Base-by-base conservation (phyloP, 208 protist species). In the Trypanosoma boissoni region DNA sequence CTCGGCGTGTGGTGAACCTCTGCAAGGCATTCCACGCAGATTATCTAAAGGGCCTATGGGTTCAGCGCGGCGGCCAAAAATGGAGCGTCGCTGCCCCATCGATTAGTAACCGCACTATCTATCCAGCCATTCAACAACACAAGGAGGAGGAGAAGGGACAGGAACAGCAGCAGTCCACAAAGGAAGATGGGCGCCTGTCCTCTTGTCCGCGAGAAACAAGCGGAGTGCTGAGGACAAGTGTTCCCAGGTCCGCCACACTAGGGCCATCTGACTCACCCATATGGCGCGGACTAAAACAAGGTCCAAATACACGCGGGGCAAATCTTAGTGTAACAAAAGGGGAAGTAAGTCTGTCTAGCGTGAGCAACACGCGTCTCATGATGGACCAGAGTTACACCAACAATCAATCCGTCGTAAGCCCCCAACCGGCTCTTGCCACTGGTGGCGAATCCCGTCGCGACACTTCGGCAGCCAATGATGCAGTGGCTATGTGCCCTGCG, bases 21-120 rank as follows among this genome's bases (percentile, higher is more conserved):
- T 72, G 80, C 54, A 67, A 57, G 16, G 68, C 57, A 18, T 74
- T 83, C 48, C 80, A 86, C 59, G 72, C 79, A 7, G 84, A 87
- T 55, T 85, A 81, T 64, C 68, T 68, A 32, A 75, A 70, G 36
- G 80, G 75, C 4, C 23, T 86, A 0, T 45, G 52, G 9, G 66
- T 64, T 2, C 57, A 18, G 10, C 72, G 57, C 4, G 46, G 51
- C 0, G 49, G 59, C 14, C 29, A 27, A 7, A 58, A 54, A 21
- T 80, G 69, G 68, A 55, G 55, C 12, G 64, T 80, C 44, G 53
- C 53, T 2, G 59, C 80, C 32, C 65, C 74, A 24, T 83, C 78
- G 32, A 32, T 91, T 12, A 85, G 83, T 54, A 88, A 88, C 63
- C 53, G 45, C n/a, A 59, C 50, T 12, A 48, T 64, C 2, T 46